phyloP scores from a whole-genome alignment of 805 yeast genomes.

The Metschnikowia cubensis region DNA sequence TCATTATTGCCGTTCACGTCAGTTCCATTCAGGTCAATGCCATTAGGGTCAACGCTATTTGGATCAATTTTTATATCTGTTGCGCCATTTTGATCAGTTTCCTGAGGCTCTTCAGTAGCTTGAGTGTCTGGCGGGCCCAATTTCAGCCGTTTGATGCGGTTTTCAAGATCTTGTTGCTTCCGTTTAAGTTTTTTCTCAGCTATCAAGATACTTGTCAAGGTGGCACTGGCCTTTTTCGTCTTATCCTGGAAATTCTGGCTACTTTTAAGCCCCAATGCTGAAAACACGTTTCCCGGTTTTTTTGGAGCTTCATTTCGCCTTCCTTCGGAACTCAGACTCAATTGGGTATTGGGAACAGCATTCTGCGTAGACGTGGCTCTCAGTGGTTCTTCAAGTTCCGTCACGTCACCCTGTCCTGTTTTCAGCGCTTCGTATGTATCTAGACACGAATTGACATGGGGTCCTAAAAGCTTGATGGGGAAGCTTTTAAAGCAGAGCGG shows the following conservation, averaged over 20 bases:
- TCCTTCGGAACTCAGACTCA: neutral
- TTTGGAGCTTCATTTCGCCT: neutral
- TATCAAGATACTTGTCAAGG: constrained; percentile 31
- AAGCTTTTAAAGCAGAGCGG: constrained; percentile 34
- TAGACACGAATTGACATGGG: constrained; percentile 40
- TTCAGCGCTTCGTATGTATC: constrained; percentile 25
- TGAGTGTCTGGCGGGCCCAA: neutral
- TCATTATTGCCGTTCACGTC: no score
- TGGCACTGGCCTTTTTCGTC: constrained; percentile 25
- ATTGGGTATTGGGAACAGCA: neutral
- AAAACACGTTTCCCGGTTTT: constrained; percentile 25
- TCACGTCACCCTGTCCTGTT: neutral
- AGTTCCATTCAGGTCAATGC: no score
- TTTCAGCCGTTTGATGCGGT: constrained; percentile 3
- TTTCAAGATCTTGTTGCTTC: constrained; percentile 16
- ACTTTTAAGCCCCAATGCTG: constrained; percentile 31
- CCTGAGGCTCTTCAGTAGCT: neutral
- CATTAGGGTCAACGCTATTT: no score
- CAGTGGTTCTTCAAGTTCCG: neutral
- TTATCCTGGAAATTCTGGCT: constrained; percentile 22
- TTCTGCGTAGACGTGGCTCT: neutral
- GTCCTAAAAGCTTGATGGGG: constrained; percentile 25
- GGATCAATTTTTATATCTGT: no score
- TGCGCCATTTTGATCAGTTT: no score
- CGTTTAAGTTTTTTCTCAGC: constrained; percentile 30